Base-by-base conservation (phyloP, 2,329 filamentous ascomycete genomes). In the Aspergillaceae sp. region DNA sequence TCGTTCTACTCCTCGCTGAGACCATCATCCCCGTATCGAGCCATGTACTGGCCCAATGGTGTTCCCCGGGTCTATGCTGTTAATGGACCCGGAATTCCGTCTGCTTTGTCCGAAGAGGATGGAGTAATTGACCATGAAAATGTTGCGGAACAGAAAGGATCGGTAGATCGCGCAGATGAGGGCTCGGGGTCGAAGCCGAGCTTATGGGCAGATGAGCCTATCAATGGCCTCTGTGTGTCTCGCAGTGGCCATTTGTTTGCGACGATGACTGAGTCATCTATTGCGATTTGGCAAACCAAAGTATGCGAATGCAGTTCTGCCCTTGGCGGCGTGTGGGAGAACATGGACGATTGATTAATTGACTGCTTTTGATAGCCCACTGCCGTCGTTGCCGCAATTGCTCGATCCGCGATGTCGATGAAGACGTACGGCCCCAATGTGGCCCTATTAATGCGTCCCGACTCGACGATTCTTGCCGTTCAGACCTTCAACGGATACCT, bases 211-310 rank as follows among this genome's bases (percentile, higher is more conserved):
- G 79, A 74, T 60, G 84, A 85, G 61, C 79, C 77, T 26, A 80
- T 96, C 45, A 71, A 87, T 51, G 86, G 86, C 5, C 73, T 95
- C 45, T 81, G 82, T 52, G 79, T 89, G 36, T 86, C 90, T 2
- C 81, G 90, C 40, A 83, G 79, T 46, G 90, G 90, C 36, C 84
- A 90, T 59, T 71, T 86, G 51, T 96, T 98, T 68, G 87, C 87
- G 43, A 88, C 88, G 41, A 87, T 96, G 61, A 96, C 91, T 1
- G 73, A 79, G 4, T 86, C 86, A 2, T 86, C 86, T 8, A 80
- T 98, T 65, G 88, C 86, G n/a, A 77, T 98, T 55, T 98, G 92
- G 92, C 92, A 98, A 71, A 91, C 87, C 46, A 91, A 91, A 78
- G 88, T 89, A 75, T 49, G 74, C 59, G 41, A 32, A 32, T 42